Evolutionary conservation across 148 eudicot genomes (phyloP).

Genomic region (Suaeda aralocaspica): DNA sequence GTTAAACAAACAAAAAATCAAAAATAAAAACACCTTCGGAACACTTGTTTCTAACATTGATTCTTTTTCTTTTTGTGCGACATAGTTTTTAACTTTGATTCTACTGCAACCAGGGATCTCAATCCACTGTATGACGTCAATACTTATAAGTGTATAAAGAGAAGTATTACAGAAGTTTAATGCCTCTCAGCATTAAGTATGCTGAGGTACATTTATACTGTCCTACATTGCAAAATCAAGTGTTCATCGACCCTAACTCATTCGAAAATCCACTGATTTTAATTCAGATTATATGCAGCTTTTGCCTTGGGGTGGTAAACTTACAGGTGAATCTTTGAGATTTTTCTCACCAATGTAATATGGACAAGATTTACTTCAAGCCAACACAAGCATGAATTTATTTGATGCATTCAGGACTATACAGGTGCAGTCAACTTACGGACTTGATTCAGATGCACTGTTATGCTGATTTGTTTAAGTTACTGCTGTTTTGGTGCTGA

Average conservation of each 20-base stretch:
- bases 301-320: conserved; percentile 97
- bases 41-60: too few relatives aligned
- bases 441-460: neutral
- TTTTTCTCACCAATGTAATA: conserved; percentile 92
- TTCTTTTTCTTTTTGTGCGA: too few relatives aligned
- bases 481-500: neutral
- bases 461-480: neutral
- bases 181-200: conserved; percentile 72
- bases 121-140: conserved; percentile 83
- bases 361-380: conserved; percentile 81
- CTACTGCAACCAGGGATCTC: conserved; percentile 57
- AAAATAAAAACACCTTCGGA: too few relatives aligned
- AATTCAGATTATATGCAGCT: conserved; percentile 71
- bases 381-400: conserved; percentile 44
- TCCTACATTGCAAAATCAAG: neutral
- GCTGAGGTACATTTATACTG: conserved; percentile 46
- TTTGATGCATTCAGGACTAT: conserved; percentile 87
- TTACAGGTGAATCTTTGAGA: conserved; percentile 79
- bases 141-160: conserved; percentile 60
- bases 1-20: too few relatives aligned
- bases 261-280: conserved; percentile 35
- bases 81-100: conserved; percentile 33
- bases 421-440: conserved; percentile 43
- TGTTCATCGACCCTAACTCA: neutral
- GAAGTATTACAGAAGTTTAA: conserved; percentile 60